Evolutionary conservation across 2,329 filamentous ascomycete genomes (phyloP), one percentile per base, ranked within the genome.

Genomic region (Exophiala alcalophila): DNA sequence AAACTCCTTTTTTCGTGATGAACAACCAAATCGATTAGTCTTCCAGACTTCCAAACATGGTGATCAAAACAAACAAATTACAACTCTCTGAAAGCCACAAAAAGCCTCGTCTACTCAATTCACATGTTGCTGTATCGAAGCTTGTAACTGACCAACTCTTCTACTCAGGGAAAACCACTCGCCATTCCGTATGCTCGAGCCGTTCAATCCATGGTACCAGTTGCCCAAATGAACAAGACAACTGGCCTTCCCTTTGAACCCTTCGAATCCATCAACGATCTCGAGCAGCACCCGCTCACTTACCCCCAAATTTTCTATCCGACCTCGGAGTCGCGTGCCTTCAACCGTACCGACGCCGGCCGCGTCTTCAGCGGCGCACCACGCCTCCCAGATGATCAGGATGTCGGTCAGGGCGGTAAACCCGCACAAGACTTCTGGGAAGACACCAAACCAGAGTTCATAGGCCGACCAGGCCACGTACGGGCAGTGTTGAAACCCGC

Each of bases 1-100:
- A 26, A 24, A 8, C 14, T 27, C 39, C n/a, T n/a, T n/a, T 27
- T 41, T 32, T 27, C 33, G 72, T 84, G 81, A 85, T 85, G 82
- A 86, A 77, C 73, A 69, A 79, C 76, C 65, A 71, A 80, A 82
- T 80, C 91, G 91, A 96, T 97, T 95, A 96, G 91, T 97, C 91
- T 95, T 94, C 76, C 96, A 95, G 90, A 97, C 90, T 81, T 67
- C 72, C 65, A 81, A 64, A 43, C 74, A 82, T 92, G 87, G 86
- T 96, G 68, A 58, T 65, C 66, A 65, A 59, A 53, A 55, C 91
- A 91, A 84, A 76, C 78, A 72, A 72, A 71, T 78, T 78, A 76
- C 76, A 79, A 82, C 78, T 83, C 79, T 83, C 83, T 87, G 83
- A 87, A 40, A 57, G 54, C 47, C 50, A 16, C 39, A 43, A 44